These are phyloP conservation scores for Pythium oligandrum DNA, from an alignment of 352 stramenopile genomes.

Conservation along the genomic window DNA sequence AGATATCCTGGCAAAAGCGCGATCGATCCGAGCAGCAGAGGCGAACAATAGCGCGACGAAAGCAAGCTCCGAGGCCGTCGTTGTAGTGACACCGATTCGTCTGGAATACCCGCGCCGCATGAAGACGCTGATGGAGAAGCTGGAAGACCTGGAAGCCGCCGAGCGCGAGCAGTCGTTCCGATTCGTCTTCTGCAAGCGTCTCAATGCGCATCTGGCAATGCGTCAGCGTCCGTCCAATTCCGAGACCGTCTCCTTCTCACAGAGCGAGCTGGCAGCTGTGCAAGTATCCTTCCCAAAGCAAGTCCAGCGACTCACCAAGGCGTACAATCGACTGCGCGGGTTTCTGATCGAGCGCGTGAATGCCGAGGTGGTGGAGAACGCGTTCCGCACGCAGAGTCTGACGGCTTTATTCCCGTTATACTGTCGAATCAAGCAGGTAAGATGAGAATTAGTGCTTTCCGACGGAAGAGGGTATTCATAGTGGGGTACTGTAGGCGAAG, in stretches of 20 bases:
- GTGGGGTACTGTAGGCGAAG: constrained; percentile 25
- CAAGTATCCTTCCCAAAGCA: constrained; percentile 2
- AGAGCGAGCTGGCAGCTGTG: neutral
- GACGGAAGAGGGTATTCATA: neutral
- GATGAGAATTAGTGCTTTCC: neutral
- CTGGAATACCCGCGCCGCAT: constrained; percentile 51
- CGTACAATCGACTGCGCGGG: too few relatives aligned
- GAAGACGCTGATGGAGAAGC: constrained; percentile 34
- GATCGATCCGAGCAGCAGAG: constrained; percentile 7
- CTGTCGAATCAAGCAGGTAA: constrained; percentile 44
- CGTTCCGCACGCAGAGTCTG: constrained; percentile 26
- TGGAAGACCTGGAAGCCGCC: constrained; percentile 25
- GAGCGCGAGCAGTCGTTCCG: constrained; percentile 34
- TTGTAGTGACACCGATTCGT: constrained; percentile 3
- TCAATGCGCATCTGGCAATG: constrained; percentile 44
- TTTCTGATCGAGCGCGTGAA: too few relatives aligned
- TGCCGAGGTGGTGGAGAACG: constrained; percentile 21
- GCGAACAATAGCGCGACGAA: neutral
- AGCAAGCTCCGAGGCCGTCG: neutral
- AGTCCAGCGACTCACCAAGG: too few relatives aligned
- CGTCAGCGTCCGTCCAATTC: constrained; percentile 1
- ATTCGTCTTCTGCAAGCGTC: constrained; percentile 41
- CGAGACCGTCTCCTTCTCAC: too few relatives aligned
- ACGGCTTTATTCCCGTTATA: constrained; percentile 45
- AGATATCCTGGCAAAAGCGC: constrained; percentile 10